Evolutionary conservation across 306 rosid genomes (phyloP), one percentile per base, ranked within the genome.

Genomic region (Cyclanthera cordifolia): DNA sequence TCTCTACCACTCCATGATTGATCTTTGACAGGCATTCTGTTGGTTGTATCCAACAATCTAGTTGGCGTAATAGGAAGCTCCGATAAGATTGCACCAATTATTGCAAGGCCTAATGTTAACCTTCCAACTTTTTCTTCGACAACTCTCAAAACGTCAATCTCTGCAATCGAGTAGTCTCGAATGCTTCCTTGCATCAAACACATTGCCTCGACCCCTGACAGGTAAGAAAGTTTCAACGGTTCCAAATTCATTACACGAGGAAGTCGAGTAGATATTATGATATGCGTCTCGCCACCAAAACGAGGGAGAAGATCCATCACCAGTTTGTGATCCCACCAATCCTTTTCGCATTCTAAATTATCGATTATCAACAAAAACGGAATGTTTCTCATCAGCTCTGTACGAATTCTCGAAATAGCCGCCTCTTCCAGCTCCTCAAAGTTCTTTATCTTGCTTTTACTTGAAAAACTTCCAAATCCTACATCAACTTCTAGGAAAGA

Each of bases 291-390:
- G 14, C 93, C 95, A 0, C 97, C 87, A 64, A 85, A 90, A 32
- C 95, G 95, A 21, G 97, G 97, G 67, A 90, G 97, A 72, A 90
- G 95, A 74, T 90, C 97, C 97, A 90, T 88, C 30, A 90, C 87
- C 32, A 78, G 87, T 72, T 80, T 87, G 78, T 82, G 93, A 79
- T 88, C 93, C 97, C 97, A 90, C 97, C 97, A 90, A 79, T 90
- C 97, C 70, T 84, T 87, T 80, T 88, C 97, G 51, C 93, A 82
- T 50, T 90, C 97, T 81, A 90, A 77, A 76, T 90, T 90, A 74
- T 90, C 97, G 27, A 90, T 88, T 61, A 90, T 71, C 63, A 90
- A 81, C 79, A 90, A 77, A 83, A 84, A 90, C 0, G 97, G 97
- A 54, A 90, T 77, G 82, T 83, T 88, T 72, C 90, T 88, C 97